Evolutionary conservation across 768 basidiomycete genomes (phyloP), one percentile per base, ranked within the genome.

Genomic region (Saitozyma podzolica): DNA sequence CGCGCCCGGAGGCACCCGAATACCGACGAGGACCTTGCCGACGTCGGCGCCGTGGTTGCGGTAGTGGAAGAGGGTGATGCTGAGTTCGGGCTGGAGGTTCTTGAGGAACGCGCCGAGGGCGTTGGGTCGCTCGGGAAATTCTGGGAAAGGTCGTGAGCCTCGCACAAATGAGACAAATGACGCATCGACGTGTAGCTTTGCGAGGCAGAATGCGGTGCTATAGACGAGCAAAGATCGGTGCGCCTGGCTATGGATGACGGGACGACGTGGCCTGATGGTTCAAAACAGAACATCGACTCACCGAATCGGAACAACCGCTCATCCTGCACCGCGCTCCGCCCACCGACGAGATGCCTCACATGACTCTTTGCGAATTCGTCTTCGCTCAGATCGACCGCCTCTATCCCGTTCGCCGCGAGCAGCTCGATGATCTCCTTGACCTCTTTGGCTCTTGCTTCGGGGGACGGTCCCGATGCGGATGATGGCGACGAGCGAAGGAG

Each of bases 11-110:
- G 93, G 91, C 2, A 97, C 92, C 77, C 96, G 94, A 56, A 98
- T 88, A 2, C 92, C 96, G 4, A 93, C 91, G 54, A 99, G 82
- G 4, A 99, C 90, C 78, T 88, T 95, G 29, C 92, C 92, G 37
- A 97, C 82, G 76, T 98, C 95, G 95, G 89, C 92, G 40, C 96
- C 96, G 63, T 98, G 95, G 77, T 98, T 97, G 59, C 96, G 85
- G 80, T 99, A 99, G 78, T 99, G 96, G 82, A 98, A 99, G 66
- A 99, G 78, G 0, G 92, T 89, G 54, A 99, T 91, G 78, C 94
- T 97, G 93, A 94, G 97, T 29, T 87, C 88, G 17, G 85, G 82
- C 40, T 88, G 88, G 50, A 99, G 77, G 3, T 89, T 90, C 39
- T 87, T 83, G 63, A 99, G 83, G 83, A 98, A 99, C 68, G 89